Conservation (phyloP, 441 rosid species). For the Syzygium malaccense region DNA sequence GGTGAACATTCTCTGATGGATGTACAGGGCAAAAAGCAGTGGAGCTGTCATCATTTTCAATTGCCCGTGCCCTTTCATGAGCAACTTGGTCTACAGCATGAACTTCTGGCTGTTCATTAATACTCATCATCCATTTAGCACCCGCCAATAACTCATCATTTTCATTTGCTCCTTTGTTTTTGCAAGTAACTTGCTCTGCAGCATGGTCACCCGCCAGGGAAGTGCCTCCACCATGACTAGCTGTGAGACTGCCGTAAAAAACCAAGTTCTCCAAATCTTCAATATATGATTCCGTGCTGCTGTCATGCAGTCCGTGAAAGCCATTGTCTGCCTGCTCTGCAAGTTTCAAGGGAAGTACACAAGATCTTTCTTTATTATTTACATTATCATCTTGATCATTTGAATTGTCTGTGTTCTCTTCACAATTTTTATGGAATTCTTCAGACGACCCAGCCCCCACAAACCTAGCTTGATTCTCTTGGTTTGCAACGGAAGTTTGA, state of each 20-base stretch:
- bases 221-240: neutral
- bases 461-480: neutral
- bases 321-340: slow-evolving; percentile 5
- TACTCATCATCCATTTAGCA: neutral
- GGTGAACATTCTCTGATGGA: neutral
- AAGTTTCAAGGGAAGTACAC: neutral
- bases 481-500: slow-evolving; percentile 1
- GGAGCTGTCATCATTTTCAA: neutral
- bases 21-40: neutral
- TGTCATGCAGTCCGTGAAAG: neutral
- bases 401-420: neutral
- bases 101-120: neutral
- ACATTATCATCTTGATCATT: neutral
- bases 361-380: slow-evolving; percentile 7
- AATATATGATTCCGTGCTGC: slow-evolving; percentile 2
- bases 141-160: neutral
- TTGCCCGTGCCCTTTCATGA: neutral
- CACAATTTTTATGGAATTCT: slow-evolving; percentile 7
- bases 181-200: neutral
- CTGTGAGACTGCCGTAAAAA: slow-evolving; percentile 2
- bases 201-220: neutral
- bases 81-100: neutral
- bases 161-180: neutral
- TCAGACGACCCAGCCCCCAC: slow-evolving; percentile 9
- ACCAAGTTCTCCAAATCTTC: slow-evolving; percentile 7